Conservation (phyloP, 2,329 filamentous ascomycete species). For the Botrytis porri region DNA sequence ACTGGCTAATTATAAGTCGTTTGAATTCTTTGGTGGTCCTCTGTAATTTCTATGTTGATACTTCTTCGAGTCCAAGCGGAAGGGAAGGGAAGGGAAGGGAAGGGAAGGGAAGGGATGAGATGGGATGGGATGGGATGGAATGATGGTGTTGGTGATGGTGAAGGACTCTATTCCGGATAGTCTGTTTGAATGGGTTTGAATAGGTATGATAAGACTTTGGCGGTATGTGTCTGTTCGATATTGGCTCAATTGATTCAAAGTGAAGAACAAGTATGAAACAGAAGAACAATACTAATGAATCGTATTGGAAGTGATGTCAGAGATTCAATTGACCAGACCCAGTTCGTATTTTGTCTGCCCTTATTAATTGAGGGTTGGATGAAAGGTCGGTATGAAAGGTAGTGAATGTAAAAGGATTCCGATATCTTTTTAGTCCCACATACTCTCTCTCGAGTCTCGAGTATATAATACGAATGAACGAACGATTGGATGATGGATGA, state of each 20-base stretch:
- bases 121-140: not conserved
- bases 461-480: not conserved
- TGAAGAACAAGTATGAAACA: not conserved
- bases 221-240: not conserved
- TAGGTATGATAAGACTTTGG: not conserved
- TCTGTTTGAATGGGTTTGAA: not conserved
- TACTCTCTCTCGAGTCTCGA: too few relatives aligned
- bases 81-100: not conserved
- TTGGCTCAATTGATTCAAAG: not conserved
- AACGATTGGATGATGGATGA: not conserved
- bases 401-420: not conserved
- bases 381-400: not conserved
- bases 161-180: not conserved
- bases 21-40: not conserved
- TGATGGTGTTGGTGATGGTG: not conserved
- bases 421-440: not conserved
- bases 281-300: not conserved
- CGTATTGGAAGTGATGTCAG: not conserved
- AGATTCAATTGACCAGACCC: not conserved
- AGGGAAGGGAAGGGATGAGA: not conserved
- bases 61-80: not conserved
- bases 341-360: not conserved
- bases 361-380: not conserved
- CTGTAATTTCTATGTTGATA: not conserved
- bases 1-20: not conserved